phyloP scores from a whole-genome alignment of 345 rosid species.

The Euphorbia pulcherrima region DNA sequence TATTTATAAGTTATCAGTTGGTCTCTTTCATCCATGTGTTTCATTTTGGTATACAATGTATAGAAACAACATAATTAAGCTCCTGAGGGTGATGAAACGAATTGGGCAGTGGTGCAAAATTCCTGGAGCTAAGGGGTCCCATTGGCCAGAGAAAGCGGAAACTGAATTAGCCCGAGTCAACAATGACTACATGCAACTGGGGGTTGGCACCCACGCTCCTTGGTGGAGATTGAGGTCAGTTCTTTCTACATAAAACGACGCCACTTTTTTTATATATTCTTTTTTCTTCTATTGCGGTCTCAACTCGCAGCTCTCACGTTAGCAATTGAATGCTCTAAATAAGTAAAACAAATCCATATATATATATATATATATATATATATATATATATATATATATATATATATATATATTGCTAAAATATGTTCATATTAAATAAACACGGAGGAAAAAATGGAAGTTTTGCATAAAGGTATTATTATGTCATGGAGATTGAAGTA shows the following conservation, averaged over 20 bases:
- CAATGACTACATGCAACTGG: neutral
- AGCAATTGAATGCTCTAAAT: neutral
- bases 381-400: no score
- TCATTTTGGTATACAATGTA: slow-evolving; percentile 13
- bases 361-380: no score
- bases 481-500: no score
- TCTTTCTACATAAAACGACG: neutral
- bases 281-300: neutral
- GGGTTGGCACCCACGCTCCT: neutral
- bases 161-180: neutral
- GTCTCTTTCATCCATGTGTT: neutral
- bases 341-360: no score
- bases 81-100: neutral
- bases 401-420: no score
- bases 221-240: neutral
- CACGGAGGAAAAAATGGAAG: no score
- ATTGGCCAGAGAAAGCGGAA: slow-evolving; percentile 5
- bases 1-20: slow-evolving; percentile 6
- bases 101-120: neutral
- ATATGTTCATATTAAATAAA: no score
- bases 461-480: no score
- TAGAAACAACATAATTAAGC: neutral
- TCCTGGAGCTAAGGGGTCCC: neutral
- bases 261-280: neutral
- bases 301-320: neutral